Percentiles rank a stretch among this genome's conserved stretches.
These are phyloP conservation scores for Podospora pseudocomata DNA, from an alignment of 495 filamentous ascomycete genomes.

Conservation along the genomic window DNA sequence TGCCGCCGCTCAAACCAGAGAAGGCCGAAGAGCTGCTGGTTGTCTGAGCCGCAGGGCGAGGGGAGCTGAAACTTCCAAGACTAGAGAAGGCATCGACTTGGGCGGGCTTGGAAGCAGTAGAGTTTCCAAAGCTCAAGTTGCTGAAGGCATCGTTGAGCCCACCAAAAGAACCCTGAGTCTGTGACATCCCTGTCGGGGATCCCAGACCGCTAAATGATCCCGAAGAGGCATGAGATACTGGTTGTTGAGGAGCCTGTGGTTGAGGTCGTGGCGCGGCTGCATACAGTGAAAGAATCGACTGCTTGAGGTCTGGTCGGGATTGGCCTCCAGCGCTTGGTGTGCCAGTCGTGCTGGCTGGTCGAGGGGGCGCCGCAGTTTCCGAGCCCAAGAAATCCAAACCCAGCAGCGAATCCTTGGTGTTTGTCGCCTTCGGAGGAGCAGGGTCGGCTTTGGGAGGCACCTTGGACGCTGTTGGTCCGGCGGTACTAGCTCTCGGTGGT, in stretches of 20 bases:
- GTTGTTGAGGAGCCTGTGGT: conserved; percentile 50
- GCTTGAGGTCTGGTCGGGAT: conserved; percentile 90
- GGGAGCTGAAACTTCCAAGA: conserved; percentile 58
- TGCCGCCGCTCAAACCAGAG: conserved; percentile 57
- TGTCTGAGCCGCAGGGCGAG: conserved; percentile 51
- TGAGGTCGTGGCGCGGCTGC: conserved; percentile 74
- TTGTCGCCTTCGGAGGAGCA: conserved; percentile 53
- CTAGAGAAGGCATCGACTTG: conserved; percentile 69
- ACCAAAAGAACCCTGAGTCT: conserved; percentile 55
- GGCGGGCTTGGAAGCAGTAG: conserved; percentile 51
- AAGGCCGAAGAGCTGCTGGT: conserved; percentile 47
- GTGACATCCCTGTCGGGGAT: conserved; percentile 39
- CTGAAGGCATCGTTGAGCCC: conserved; percentile 87
- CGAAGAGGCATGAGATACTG: conserved; percentile 42
- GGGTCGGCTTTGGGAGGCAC: conserved; percentile 62
- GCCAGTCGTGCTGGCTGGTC: conserved; percentile 69
- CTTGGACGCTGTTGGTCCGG: conserved; percentile 62
- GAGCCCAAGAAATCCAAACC: conserved; percentile 91
- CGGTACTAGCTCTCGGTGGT: conserved; percentile 51
- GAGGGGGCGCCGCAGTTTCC: conserved; percentile 58
- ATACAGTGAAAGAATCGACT: conserved; percentile 94
- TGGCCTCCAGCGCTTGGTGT: conserved; percentile 54
- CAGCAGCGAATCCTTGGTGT: conserved; percentile 78
- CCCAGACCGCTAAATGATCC: conserved; percentile 57
- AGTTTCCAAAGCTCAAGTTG: conserved; percentile 64